Evolutionary conservation across 345 rosid species (phyloP), one percentile per base, ranked within the genome.

Genomic region (Euphorbia pulcherrima): DNA sequence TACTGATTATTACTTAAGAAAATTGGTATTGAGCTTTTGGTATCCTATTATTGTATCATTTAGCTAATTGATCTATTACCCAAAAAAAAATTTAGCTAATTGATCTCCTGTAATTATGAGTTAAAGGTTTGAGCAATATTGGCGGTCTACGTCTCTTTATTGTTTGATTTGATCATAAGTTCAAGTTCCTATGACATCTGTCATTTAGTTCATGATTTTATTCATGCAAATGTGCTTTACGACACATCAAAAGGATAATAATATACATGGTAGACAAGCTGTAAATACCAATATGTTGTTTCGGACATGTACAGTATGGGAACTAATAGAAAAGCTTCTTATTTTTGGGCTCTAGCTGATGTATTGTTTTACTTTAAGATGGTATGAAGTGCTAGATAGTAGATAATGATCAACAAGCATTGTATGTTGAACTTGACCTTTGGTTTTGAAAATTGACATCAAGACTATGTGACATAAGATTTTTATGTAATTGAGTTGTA

Each of bases 351-450:
- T 35, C 9, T 6, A 35, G 24, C 50, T 37, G 13, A 55, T 40
- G 24, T 46, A 37, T 17, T 37, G 26, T 40, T 21, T 39, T 21
- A 21, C 11, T 47, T 47, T 37, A 17, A 64, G 55, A 28, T 47
- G 9, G 8, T 47, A 46, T 64, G 67, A 64, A 28, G 53, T 44
- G 52, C 54, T 20, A 26, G 39, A n/a, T n/a, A n/a, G n/a, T n/a
- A n/a, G n/a, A 27, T 44, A 17, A 27, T 64, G 23, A 27, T 64
- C 39, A 46, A 28, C 29, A 26, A 20, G 30, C 41, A 63, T 47
- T 14, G 39, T 44, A 8, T 46, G 5, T 63, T 47, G 55, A 46
- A 28, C 14, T 63, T 26, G 37, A 28, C 28, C 54, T 46, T 60
- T 6, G 17, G 35, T 33, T 67, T 56, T 39, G 37, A 7, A 39